Conservation (phyloP, 2,329 filamentous ascomycete species). For the Colletotrichum sp. region DNA sequence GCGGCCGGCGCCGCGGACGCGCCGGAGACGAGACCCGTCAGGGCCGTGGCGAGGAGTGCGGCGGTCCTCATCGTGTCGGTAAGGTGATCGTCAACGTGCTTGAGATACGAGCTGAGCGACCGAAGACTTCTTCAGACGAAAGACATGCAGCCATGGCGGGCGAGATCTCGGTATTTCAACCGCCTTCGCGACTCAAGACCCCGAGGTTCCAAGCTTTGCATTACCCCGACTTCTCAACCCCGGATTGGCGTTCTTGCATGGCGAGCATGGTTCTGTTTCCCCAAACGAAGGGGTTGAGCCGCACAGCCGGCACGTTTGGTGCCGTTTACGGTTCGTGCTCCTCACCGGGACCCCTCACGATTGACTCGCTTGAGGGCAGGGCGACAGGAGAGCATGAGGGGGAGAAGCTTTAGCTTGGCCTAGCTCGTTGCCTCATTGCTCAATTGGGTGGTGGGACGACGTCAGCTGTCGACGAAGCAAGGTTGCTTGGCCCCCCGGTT, state of each 20-base stretch:
- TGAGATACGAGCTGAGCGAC: not conserved
- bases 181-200: not conserved
- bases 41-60: not conserved
- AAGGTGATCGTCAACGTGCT: not conserved
- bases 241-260: not conserved
- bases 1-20: not conserved
- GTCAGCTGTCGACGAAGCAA: conserved; percentile 4
- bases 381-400: not conserved
- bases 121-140: not conserved
- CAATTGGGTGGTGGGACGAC: not conserved
- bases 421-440: not conserved
- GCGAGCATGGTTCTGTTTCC: not conserved
- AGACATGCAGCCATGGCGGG: not conserved
- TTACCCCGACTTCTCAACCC: not conserved
- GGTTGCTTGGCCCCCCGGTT: not conserved
- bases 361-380: not conserved
- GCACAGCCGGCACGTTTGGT: not conserved
- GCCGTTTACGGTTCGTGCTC: not conserved
- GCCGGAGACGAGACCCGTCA: not conserved
- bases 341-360: not conserved
- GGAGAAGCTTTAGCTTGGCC: not conserved
- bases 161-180: not conserved
- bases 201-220: not conserved
- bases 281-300: not conserved
- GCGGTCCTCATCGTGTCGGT: not conserved